phyloP scores from a whole-genome alignment of 164 flowering plant species.

The grape (Vitis vinifera) region ASM3070453v1 NC_081820.1:7098001-7098500 shows the following conservation, averaged over 20 bases:
- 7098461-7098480: too few relatives aligned
- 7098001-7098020: too few relatives aligned
- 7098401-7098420: too few relatives aligned
- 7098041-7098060: background rate
- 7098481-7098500: too few relatives aligned
- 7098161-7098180: slow-evolving; percentile 66
- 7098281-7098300: slow-evolving; percentile 66
- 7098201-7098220: slow-evolving; percentile 80
- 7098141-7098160: slow-evolving; percentile 85
- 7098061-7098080: slow-evolving; percentile 80
- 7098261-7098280: slow-evolving; percentile 83
- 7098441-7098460: too few relatives aligned
- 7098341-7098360: too few relatives aligned
- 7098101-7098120: slow-evolving; percentile 71
- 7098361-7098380: too few relatives aligned
- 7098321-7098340: too few relatives aligned
- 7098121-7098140: slow-evolving; percentile 63
- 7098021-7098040: background rate
- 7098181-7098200: slow-evolving; percentile 91
- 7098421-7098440: too few relatives aligned
- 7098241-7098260: slow-evolving; percentile 79
- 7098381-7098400: too few relatives aligned
- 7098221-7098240: slow-evolving; percentile 70
- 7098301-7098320: background rate
- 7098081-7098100: slow-evolving; percentile 81